Conservation (phyloP, 176 grass and related monocot species). For the Oryza glaberrima region DNA sequence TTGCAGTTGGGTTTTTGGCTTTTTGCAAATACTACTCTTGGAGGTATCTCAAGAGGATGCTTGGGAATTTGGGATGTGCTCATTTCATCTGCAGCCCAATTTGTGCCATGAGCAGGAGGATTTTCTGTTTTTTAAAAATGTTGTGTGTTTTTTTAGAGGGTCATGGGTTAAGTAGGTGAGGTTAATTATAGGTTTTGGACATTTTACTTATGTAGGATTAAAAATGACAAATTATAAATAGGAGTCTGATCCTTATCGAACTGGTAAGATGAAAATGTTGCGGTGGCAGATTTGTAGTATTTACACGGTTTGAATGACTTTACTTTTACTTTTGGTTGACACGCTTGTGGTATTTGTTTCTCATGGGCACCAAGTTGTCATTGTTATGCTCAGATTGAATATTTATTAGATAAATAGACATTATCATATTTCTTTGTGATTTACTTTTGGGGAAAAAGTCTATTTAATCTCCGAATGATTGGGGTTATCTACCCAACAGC, state of each 20-base stretch:
- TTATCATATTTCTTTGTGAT: background rate
- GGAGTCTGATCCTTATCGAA: background rate
- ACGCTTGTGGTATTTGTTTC: background rate
- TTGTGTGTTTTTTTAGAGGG: background rate
- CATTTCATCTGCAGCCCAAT: background rate
- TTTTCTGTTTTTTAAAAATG: background rate
- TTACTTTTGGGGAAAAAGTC: background rate
- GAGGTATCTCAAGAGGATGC: background rate
- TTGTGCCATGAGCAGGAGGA: background rate
- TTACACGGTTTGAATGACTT: no score
- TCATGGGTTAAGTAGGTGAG: background rate
- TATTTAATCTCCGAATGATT: background rate
- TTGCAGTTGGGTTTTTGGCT: background rate
- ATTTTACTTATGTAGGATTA: background rate
- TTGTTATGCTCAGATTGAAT: background rate
- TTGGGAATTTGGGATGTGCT: background rate
- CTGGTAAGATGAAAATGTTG: no score
- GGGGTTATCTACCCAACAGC: no score
- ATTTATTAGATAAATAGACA: background rate
- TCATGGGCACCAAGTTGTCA: background rate
- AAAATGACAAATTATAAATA: background rate
- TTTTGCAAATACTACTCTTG: background rate
- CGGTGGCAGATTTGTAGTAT: no score
- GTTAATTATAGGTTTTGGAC: background rate
- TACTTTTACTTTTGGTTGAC: background rate